Base-by-base conservation (phyloP, 1,139 yeast genomes). In the Lodderomyces pseudojiufengensis region DNA sequence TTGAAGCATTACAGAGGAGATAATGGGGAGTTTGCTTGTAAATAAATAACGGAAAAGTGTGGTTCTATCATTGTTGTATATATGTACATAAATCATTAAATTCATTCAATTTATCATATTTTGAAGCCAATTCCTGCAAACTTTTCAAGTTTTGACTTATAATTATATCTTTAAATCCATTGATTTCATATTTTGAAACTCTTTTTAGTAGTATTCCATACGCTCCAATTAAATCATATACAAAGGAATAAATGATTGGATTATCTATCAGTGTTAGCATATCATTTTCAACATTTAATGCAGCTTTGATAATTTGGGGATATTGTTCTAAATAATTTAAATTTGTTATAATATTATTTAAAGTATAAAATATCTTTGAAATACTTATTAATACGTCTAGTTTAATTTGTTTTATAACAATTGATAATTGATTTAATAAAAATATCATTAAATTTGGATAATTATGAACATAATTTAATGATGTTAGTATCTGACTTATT, bases 1-100 rank as follows among this genome's bases (percentile, higher is more conserved):
- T 88, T 16, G 80, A 83, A 51, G 54, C 65, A 10, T 60, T 65
- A 38, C 70, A 64, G 48, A 61, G 63, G n/a, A 53, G 59, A 31
- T 65, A 57, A 42, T 27, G 34, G n/a, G 3, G 20, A 5, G 20
- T 5, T 18, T 18, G 5, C 7, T 18, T 18, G 20, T 18, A 18
- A 18, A 18, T 18, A 18, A 18, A 5, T 18, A 18, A 5, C 7
- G 7, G 7, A n/a, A n/a, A n/a, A n/a, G n/a, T n/a, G n/a, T n/a
- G n/a, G n/a, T n/a, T n/a, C n/a, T n/a, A n/a, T 24, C 13, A 12
- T 11, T 11, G 10, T n/a, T 21, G 16, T 37, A 39, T 37, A 32
- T 34, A 37, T 29, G 40, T 30, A 27, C 33, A 36, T 33, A 40
- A 33, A 11, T 31, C 31, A 11, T 29, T 15, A 22, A 38, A 41